Base-by-base conservation (phyloP, 148 eudicot species). In the Silene uniflora region DNA sequence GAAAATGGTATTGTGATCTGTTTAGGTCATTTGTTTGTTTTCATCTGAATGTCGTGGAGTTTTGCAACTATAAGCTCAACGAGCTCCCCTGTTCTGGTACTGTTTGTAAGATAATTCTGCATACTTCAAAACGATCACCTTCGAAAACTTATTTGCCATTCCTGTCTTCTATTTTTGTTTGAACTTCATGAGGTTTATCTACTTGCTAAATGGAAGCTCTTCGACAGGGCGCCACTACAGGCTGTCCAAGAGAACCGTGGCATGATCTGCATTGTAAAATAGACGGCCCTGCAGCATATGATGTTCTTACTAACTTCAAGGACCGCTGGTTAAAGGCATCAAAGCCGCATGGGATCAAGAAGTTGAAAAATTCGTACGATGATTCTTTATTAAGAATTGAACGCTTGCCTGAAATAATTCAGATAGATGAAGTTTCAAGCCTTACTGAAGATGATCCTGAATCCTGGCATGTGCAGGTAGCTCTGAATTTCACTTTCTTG, bases 171-270 rank as follows among this genome's bases (percentile, higher is more conserved):
- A 44, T 46, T 56, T 73, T 55, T 76, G 61, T 32, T 54, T 71
- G 67, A 61, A 61, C 67, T 65, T 14, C 12, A 35, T 42, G 32
- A 21, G 16, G 44, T 23, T 71, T 35, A 3, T 70, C 19, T 42
- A 32, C 24, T 62, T 39, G 16, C 46, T 69, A 62, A 72, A 16
- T 12, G 52, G 24, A 59, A 32, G 73, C 68, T 21, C 55, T 25
- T 70, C 67, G 22, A 83, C 86, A 95, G 99, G 99, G 97, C 4
- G 86, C 61, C 78, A 74, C 79, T 70, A 77, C 83, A 55, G 99
- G 91, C 62, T 88, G 93, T 81, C 99, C 98, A 78, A 91, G 99
- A 87, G 95, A 96, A 76, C 99, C 99, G 73, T 96, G 99, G 99
- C 99, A 96, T 84, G 99, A 96, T 76, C 75, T 96, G 89, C 99